phyloP scores from a whole-genome alignment of 345 rosid genomes.

The Eutrema yunnanense region DNA sequence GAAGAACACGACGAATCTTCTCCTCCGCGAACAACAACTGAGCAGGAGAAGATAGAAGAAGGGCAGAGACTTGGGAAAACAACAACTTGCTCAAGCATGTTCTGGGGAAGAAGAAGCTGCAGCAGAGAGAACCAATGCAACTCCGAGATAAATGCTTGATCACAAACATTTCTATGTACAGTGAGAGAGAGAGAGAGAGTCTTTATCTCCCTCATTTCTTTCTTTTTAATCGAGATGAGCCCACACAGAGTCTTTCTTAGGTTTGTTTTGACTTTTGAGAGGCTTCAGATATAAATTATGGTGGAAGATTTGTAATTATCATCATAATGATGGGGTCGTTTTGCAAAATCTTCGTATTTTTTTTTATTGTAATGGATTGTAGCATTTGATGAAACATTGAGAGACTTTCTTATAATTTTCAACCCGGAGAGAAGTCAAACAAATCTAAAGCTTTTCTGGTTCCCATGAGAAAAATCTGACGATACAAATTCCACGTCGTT shows the following conservation, averaged over 20 bases:
- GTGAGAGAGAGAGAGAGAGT: slow-evolving; percentile 1
- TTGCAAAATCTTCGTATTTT: slow-evolving; percentile 9
- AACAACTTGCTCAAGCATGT: slow-evolving; percentile 84
- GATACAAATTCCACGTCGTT: background rate
- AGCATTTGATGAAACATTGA: background rate
- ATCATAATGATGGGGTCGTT: background rate
- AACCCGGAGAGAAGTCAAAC: background rate
- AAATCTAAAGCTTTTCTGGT: background rate
- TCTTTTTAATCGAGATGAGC: background rate
- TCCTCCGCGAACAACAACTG: slow-evolving; percentile 34
- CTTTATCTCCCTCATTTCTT: slow-evolving; percentile 14
- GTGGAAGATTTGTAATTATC: slow-evolving; percentile 31
- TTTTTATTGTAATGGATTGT: background rate
- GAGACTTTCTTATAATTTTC: background rate
- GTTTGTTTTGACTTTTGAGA: slow-evolving; percentile 18
- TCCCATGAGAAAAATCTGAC: background rate
- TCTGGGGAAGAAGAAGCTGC: slow-evolving; percentile 99
- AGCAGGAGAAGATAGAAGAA: slow-evolving; percentile 69
- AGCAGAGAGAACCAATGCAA: slow-evolving; percentile 98
- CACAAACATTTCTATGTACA: slow-evolving; percentile 23
- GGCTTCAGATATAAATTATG: slow-evolving; percentile 7
- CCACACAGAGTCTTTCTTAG: slow-evolving; percentile 1
- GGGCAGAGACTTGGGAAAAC: slow-evolving; percentile 77
- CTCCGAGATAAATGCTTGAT: slow-evolving; percentile 88
- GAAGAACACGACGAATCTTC: slow-evolving; percentile 38